phyloP scores from a whole-genome alignment of 208 protist species.

The Leishmania tarentolae region DNA sequence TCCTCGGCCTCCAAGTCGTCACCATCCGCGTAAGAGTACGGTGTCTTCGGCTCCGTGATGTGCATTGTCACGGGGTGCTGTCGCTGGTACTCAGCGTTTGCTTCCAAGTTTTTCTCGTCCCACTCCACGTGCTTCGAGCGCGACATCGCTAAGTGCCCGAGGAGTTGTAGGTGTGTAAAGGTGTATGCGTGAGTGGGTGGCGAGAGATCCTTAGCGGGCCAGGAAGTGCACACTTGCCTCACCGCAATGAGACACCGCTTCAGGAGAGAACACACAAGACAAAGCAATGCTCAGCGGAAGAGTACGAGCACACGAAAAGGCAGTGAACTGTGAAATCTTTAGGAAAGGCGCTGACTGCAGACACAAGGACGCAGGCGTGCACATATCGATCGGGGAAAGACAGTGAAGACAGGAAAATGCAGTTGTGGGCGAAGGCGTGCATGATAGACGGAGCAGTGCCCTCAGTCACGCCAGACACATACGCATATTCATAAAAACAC shows the following conservation, averaged over 20 bases:
- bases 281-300: background rate
- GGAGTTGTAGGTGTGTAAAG: background rate
- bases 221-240: background rate
- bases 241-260: background rate
- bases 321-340: background rate
- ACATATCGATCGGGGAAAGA: background rate
- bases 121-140: constrained; percentile 55
- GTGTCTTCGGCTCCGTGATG: constrained; percentile 90
- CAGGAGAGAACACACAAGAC: too few species aligned
- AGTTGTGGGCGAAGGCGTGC: background rate
- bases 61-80: constrained; percentile 84
- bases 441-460: background rate
- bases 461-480: background rate
- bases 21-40: constrained; percentile 56
- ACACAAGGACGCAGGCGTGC: background rate
- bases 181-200: background rate
- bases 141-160: constrained; percentile 21
- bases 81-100: constrained; percentile 83
- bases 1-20: constrained; percentile 37
- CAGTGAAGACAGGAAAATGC: background rate
- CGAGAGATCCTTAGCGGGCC: background rate
- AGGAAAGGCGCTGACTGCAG: background rate
- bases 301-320: background rate
- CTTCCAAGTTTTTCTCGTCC: constrained; percentile 84
- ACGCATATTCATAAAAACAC: background rate